Evolutionary conservation across 2,329 filamentous ascomycete genomes (phyloP).

Genomic region (Monosporascus ibericus): DNA sequence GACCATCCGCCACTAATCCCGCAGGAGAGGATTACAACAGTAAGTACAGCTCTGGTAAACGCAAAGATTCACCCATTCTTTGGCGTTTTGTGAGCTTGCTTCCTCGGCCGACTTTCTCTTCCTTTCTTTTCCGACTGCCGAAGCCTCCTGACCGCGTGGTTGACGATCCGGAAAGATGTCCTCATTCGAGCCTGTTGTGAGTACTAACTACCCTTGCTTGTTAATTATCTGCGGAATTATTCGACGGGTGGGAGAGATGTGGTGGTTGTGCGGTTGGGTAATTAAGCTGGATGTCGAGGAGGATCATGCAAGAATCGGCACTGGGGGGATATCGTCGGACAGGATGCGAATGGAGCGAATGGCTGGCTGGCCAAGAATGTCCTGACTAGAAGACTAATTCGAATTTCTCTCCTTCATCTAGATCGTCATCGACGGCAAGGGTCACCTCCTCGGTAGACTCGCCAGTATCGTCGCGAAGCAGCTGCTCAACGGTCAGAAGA

Average conservation of each 20-base stretch:
- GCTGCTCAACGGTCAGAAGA: constrained; percentile 98
- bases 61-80: constrained; percentile 1
- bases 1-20: constrained; percentile 22
- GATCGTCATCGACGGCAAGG: constrained; percentile 99
- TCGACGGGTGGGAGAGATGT: too few relatives aligned
- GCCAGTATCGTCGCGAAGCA: constrained; percentile 98
- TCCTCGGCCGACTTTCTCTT: constrained; percentile 11
- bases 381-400: constrained; percentile 24
- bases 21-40: constrained; percentile 18
- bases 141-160: constrained; percentile 16
- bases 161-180: constrained; percentile 52
- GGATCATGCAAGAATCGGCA: too few relatives aligned
- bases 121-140: constrained; percentile 17
- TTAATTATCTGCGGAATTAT: background rate
- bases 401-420: constrained; percentile 31
- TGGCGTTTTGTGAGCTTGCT: constrained; percentile 24
- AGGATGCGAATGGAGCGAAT: too few relatives aligned
- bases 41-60: background rate
- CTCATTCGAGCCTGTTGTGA: constrained; percentile 66
- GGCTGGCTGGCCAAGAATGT: too few relatives aligned
- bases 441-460: constrained; percentile 98
- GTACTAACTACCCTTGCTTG: constrained; percentile 30
- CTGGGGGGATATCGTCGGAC: too few relatives aligned
- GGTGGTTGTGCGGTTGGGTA: too few relatives aligned
- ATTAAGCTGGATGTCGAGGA: too few relatives aligned